Evolutionary conservation across 345 rosid genomes (phyloP).

Genomic region (Salix suchowensis): DNA sequence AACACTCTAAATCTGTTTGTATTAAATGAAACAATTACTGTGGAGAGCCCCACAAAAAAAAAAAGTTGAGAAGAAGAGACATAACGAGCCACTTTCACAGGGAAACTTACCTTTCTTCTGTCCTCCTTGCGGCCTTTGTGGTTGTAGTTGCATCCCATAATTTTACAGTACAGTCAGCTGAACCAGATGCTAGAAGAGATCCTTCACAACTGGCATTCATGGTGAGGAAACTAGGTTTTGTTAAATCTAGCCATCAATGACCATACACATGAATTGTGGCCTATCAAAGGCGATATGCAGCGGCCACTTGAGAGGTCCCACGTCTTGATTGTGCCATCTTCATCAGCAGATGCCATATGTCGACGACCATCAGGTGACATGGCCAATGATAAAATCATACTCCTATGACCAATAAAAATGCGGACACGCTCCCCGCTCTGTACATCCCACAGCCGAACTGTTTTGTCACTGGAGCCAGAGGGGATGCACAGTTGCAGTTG

Average conservation of each 20-base stretch:
- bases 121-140: slow-evolving; percentile 50
- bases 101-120: slow-evolving; percentile 48
- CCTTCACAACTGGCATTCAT: slow-evolving; percentile 67
- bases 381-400: slow-evolving; percentile 77
- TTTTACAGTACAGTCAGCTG: slow-evolving; percentile 91
- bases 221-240: neutral
- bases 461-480: slow-evolving; percentile 91
- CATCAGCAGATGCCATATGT: slow-evolving; percentile 94
- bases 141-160: slow-evolving; percentile 84
- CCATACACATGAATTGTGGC: slow-evolving; percentile 93
- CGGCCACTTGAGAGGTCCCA: slow-evolving; percentile 97
- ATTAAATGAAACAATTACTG: slow-evolving; percentile 3
- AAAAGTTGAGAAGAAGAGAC: neutral
- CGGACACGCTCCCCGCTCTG: slow-evolving; percentile 89
- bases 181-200: slow-evolving; percentile 90
- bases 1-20: slow-evolving; percentile 66
- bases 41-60: neutral
- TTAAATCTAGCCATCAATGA: neutral
- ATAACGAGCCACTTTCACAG: neutral
- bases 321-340: slow-evolving; percentile 89
- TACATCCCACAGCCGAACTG: slow-evolving; percentile 89
- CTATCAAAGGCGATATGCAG: slow-evolving; percentile 86
- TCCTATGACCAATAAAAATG: slow-evolving; percentile 76
- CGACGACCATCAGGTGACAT: slow-evolving; percentile 98
- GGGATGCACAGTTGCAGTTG: slow-evolving; percentile 94